These are phyloP conservation scores for Chrysanthemum makinoi DNA, from an alignment of 129 eudicot genomes.

Conservation along the genomic window DNA sequence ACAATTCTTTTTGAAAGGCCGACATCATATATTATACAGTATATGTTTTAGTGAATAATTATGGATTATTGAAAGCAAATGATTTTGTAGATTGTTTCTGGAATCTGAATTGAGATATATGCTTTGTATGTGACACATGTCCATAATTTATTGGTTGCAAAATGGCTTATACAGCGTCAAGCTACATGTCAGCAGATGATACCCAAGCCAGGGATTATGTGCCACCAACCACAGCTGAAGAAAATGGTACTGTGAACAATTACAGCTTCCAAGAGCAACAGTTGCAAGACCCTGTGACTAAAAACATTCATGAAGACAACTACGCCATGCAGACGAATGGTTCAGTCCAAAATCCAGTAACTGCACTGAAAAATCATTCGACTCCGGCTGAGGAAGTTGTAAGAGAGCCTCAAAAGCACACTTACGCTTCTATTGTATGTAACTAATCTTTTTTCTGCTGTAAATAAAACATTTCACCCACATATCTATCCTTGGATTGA, in stretches of 20 bases:
- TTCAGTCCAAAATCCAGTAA: conserved; percentile 55
- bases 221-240: conserved; percentile 47
- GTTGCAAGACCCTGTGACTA: conserved; percentile 49
- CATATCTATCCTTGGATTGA: conserved; percentile 15
- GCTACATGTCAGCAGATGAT: conserved; percentile 53
- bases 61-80: no score
- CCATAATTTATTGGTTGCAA: no score
- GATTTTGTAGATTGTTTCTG: no score
- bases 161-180: conserved; percentile 44
- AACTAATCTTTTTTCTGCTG: conserved; percentile 20
- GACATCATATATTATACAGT: no score
- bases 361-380: conserved; percentile 41
- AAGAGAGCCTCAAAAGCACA: conserved; percentile 88
- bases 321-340: conserved; percentile 69
- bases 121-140: no score
- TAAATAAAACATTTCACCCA: neutral
- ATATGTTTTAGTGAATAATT: no score
- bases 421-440: conserved; percentile 96
- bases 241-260: conserved; percentile 49
- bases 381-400: conserved; percentile 56
- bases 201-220: conserved; percentile 59
- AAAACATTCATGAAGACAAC: conserved; percentile 43
- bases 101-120: no score
- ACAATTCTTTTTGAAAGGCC: no score
- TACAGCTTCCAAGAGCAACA: conserved; percentile 56